Evolutionary conservation across 2,329 filamentous ascomycete species (phyloP), one percentile per base, ranked within the genome.

Genomic region (Alternaria sp.): DNA sequence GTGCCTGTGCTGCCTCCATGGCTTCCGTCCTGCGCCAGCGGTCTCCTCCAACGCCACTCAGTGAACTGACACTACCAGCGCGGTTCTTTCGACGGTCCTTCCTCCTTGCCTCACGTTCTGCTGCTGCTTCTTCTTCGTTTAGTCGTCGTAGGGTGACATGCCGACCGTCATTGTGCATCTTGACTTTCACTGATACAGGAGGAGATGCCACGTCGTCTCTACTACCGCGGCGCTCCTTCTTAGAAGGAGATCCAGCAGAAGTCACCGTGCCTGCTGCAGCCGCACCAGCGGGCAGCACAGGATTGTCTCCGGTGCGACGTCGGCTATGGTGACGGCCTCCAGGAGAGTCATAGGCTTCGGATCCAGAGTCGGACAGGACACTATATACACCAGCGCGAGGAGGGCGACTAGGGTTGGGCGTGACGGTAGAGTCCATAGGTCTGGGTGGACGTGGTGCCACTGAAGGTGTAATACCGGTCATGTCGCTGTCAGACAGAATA

Each of bases 121-220:
- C 86, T 10, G 85, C 85, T 14, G 86, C 87, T 79, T 89, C 87
- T 76, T 88, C 84, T 68, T 88, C 85, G 11, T 86, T 87, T 27
- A 90, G 78, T 12, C 87, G 81, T 28, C 87, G 82, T 8, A 90
- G 80, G 3, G 88, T 90, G 36, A 90, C 86, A 68, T 88, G 85
- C 8, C 86, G 83, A 25, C 87, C 87, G 64, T 89, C 86, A 59
- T 85, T 84, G 74, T 89, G 87, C 83, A 89, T 87, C 71, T 88
- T 88, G 43, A 90, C 84, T 73, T 89, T 88, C 57, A 90, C 84
- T 30, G 85, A 87, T 48, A 89, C 86, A 3, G 87, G 86, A n/a
- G 86, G 86, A 0, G 85, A 87, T 25, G 81, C 81, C 30, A 83
- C 77, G 62, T 81, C 81, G 45, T 82, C 80, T 55, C 64, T 66